Conservation (phyloP, 495 filamentous ascomycete species). For the Talaromyces proteolyticus region DNA sequence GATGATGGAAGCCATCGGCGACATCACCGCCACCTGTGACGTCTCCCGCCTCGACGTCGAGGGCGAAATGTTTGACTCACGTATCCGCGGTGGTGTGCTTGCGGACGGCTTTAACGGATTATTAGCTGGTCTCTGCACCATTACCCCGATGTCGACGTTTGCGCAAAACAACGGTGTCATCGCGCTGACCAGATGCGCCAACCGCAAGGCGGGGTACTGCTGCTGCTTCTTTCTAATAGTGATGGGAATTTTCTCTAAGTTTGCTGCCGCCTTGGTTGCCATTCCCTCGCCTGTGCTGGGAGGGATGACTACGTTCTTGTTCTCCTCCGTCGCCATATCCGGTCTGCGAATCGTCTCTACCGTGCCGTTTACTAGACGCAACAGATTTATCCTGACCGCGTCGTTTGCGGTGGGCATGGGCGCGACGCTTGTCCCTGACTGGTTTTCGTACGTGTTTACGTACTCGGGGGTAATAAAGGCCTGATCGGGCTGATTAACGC, state of each 20-base stretch:
- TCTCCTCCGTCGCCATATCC: constrained; percentile 76
- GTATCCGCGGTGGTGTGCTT: constrained; percentile 84
- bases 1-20: constrained; percentile 84
- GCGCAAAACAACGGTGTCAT: constrained; percentile 95
- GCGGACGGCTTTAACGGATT: constrained; percentile 81
- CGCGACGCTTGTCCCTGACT: constrained; percentile 74
- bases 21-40: constrained; percentile 56
- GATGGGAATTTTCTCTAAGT: constrained; percentile 89
- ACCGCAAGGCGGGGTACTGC: constrained; percentile 76
- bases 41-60: constrained; percentile 82
- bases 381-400: constrained; percentile 82
- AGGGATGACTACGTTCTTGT: constrained; percentile 92
- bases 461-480: constrained; percentile 63
- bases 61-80: constrained; percentile 74
- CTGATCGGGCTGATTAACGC: constrained; percentile 79
- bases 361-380: constrained; percentile 75
- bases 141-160: constrained; percentile 75
- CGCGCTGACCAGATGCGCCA: constrained; percentile 81
- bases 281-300: constrained; percentile 79
- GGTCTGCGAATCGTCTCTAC: constrained; percentile 80
- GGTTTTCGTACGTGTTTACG: constrained; percentile 74
- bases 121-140: constrained; percentile 75
- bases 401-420: constrained; percentile 71
- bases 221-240: constrained; percentile 76
- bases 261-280: constrained; percentile 79